phyloP scores from a whole-genome alignment of 2,329 filamentous ascomycete genomes.

The Calonectria ilicicola region DNA sequence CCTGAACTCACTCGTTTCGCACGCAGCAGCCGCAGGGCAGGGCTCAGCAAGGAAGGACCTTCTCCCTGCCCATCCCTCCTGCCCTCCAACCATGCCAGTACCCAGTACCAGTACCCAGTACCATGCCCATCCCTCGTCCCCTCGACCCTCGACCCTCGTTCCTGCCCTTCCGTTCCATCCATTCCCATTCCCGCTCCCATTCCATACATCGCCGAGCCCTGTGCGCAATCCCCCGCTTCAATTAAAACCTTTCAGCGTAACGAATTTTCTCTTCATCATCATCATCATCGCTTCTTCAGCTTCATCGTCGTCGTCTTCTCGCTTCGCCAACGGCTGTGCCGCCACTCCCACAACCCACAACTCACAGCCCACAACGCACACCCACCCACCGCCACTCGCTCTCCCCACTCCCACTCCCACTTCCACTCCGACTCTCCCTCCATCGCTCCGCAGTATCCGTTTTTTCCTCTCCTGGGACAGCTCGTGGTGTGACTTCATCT shows the following conservation, averaged over 20 bases:
- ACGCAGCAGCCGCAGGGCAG: slow-evolving; percentile 2
- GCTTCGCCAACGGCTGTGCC: background rate
- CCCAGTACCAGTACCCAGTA: too few relatives aligned
- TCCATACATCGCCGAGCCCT: background rate
- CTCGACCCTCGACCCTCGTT: background rate
- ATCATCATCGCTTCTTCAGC: background rate
- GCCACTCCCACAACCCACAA: background rate
- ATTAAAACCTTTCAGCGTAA: slow-evolving; percentile 11
- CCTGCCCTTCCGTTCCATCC: slow-evolving; percentile 22
- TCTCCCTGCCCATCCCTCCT: background rate
- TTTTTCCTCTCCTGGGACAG: slow-evolving; percentile 18
- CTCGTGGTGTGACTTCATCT: slow-evolving; percentile 41
- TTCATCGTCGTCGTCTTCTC: background rate
- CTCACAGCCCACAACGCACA: slow-evolving; percentile 9
- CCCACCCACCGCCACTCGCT: slow-evolving; percentile 6
- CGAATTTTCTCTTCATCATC: background rate
- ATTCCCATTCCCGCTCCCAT: background rate
- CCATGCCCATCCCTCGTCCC: background rate
- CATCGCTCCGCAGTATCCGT: slow-evolving; percentile 30
- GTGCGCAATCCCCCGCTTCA: background rate
- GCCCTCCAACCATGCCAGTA: background rate
- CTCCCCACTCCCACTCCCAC: slow-evolving; percentile 23
- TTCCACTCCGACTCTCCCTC: slow-evolving; percentile 24
- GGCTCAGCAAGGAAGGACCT: background rate
- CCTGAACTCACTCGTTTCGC: background rate